These are phyloP conservation scores for Trichoderma guizhouense DNA, from an alignment of 2,329 filamentous ascomycete species.

Conservation along the genomic window DNA sequence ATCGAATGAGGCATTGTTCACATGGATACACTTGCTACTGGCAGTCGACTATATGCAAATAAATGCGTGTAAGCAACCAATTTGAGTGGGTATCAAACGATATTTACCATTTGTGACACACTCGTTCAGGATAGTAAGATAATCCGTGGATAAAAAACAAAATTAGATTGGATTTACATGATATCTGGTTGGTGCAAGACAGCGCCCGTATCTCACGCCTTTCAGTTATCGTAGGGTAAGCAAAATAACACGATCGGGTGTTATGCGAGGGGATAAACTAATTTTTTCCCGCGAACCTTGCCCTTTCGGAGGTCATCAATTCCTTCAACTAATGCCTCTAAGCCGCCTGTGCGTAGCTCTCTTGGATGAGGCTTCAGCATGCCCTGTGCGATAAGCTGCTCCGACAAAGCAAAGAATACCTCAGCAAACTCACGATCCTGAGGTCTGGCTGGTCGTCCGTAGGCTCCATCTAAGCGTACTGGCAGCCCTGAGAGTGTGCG, in stretches of 20 bases:
- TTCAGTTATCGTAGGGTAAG: neutral
- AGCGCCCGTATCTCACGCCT: no score
- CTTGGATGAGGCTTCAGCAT: neutral
- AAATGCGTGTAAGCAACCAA: neutral
- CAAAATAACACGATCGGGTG: neutral
- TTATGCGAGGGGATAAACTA: neutral
- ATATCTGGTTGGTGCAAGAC: neutral
- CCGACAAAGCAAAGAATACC: neutral
- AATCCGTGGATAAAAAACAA: neutral
- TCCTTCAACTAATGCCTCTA: neutral
- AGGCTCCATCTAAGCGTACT: neutral
- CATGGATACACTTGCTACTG: rapidly evolving
- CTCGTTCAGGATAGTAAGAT: no score
- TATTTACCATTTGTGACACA: neutral
- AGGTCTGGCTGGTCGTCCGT: neutral
- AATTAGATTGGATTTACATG: neutral
- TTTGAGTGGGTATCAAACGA: neutral
- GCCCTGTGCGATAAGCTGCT: neutral
- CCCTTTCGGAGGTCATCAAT: neutral
- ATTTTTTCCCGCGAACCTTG: neutral
- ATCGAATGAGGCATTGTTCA: no score
- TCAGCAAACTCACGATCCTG: neutral
- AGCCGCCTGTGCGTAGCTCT: neutral
- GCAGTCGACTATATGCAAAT: neutral
- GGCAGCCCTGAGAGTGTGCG: neutral